These are phyloP conservation scores for Microbotryum saponariae DNA, from an alignment of 1,284 basidiomycete species.

Conservation along the genomic window DNA sequence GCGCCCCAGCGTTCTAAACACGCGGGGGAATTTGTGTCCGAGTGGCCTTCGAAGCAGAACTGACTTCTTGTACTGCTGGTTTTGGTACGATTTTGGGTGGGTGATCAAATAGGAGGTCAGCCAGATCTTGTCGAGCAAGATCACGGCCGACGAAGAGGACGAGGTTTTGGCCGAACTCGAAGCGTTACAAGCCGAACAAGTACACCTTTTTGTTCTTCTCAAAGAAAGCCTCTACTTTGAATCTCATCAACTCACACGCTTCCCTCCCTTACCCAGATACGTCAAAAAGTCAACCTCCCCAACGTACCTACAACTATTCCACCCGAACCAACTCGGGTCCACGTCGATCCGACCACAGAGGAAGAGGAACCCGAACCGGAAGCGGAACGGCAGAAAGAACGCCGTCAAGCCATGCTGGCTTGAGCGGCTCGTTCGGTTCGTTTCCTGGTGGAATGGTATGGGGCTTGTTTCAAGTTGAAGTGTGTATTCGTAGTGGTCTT, in stretches of 20 bases:
- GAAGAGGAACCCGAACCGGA: background rate
- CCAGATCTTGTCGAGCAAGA: slow-evolving; percentile 70
- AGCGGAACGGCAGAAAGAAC: background rate
- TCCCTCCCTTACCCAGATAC: background rate
- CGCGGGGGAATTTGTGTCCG: too few species aligned
- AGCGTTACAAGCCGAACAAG: slow-evolving; percentile 54
- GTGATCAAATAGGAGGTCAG: slow-evolving; percentile 61
- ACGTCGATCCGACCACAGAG: background rate
- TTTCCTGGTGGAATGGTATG: background rate
- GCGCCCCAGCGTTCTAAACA: too few species aligned
- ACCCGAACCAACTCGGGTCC: background rate
- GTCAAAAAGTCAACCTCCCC: slow-evolving; percentile 10
- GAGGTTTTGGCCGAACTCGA: slow-evolving; percentile 76
- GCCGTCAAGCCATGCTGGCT: slow-evolving; percentile 11
- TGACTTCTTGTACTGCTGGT: too few species aligned
- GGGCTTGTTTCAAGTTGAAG: background rate
- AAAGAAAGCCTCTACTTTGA: too few species aligned
- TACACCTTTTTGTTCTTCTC: background rate
- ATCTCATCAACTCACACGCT: too few species aligned
- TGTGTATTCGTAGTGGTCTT: too few species aligned
- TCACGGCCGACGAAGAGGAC: slow-evolving; percentile 86
- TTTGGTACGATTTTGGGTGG: too few species aligned
- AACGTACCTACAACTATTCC: slow-evolving; percentile 8
- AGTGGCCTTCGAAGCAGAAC: too few species aligned
- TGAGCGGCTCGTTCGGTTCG: background rate